Evolutionary conservation across 2,329 filamentous ascomycete species (phyloP), one percentile per base, ranked within the genome.

Genomic region (Sclerotinia trifoliorum): DNA sequence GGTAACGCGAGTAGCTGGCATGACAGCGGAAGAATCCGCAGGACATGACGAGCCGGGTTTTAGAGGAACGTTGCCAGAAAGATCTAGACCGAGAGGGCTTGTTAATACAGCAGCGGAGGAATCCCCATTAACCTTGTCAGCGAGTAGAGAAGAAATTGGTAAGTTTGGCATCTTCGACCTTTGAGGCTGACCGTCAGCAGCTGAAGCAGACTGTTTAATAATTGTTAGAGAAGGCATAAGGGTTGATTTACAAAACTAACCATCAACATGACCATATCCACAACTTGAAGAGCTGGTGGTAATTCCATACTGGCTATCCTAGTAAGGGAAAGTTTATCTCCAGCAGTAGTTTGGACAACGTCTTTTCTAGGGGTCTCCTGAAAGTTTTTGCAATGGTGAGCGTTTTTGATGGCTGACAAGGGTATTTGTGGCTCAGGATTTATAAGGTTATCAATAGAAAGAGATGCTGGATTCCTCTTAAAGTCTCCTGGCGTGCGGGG

Each of bases 21-120:
- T 55, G 73, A 60, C 65, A 66, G 69, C 35, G 68, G 67, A 46
- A 72, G 66, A 42, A 71, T 70, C 55, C 69, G 67, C 70, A 3
- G 35, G 70, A 48, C 57, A 72, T 70, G 32, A 61, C 68, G 57
- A 44, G 42, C 29, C 63, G 63, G 13, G 65, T 13, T 29, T 35
- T 7, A 61, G 54, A 29, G 24, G 10, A 44, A 46, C 19, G 6
- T 24, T 46, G 48, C 15, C 35, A 61, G 26, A 29, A 58, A 29
- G n/a, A n/a, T 10, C 35, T 15, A 10, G 24, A 11, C 2, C 5
- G 29, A 29, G 8, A 57, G 17, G 6, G 21, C 2, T 44, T 32
- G 29, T 5, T 32, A 8, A 2, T 61, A 51, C 10, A 51, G 32
- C 3, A 39, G 32, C 60, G 46, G 60, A 24, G 51, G 32, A 39